These are phyloP conservation scores for Lentinus polychrous DNA, from an alignment of 1,284 basidiomycete species.

Conservation along the genomic window DNA sequence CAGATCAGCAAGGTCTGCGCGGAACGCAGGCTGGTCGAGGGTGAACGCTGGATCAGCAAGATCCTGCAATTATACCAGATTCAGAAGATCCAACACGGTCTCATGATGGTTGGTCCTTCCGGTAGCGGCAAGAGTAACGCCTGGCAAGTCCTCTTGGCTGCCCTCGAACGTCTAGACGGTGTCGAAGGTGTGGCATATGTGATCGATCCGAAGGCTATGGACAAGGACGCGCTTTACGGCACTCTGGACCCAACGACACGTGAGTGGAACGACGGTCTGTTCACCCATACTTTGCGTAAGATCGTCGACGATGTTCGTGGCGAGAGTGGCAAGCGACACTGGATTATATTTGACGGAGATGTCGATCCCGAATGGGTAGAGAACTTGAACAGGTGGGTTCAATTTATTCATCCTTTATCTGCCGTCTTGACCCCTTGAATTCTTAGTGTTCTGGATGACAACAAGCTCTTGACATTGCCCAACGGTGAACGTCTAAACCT, in stretches of 20 bases:
- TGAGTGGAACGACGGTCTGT: constrained; percentile 99
- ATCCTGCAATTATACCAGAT: constrained; percentile 98
- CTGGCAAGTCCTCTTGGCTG: constrained; percentile 90
- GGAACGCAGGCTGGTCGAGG: constrained; percentile 79
- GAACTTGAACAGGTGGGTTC: constrained; percentile 88
- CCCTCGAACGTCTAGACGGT: constrained; percentile 88
- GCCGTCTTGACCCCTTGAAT: background rate
- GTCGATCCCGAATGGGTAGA: constrained; percentile 99
- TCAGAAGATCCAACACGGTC: constrained; percentile 98
- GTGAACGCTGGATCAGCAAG: constrained; percentile 91
- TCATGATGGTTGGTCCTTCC: constrained; percentile 99
- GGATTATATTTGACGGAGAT: constrained; percentile 99
- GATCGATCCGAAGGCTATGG: constrained; percentile 98
- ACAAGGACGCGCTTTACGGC: constrained; percentile 97
- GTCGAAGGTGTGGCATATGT: constrained; percentile 92
- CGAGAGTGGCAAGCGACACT: constrained; percentile 94
- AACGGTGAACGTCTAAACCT: constrained; percentile 98
- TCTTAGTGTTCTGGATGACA: constrained; percentile 92
- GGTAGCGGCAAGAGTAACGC: constrained; percentile 97
- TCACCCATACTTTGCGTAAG: constrained; percentile 96
- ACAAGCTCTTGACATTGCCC: constrained; percentile 94
- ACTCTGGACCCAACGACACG: constrained; percentile 96
- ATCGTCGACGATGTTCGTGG: constrained; percentile 99
- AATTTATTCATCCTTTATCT: background rate
- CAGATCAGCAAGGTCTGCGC: constrained; percentile 85